Conservation (phyloP, 495 filamentous ascomycete genomes). For the Daldinia bambusicola region DNA sequence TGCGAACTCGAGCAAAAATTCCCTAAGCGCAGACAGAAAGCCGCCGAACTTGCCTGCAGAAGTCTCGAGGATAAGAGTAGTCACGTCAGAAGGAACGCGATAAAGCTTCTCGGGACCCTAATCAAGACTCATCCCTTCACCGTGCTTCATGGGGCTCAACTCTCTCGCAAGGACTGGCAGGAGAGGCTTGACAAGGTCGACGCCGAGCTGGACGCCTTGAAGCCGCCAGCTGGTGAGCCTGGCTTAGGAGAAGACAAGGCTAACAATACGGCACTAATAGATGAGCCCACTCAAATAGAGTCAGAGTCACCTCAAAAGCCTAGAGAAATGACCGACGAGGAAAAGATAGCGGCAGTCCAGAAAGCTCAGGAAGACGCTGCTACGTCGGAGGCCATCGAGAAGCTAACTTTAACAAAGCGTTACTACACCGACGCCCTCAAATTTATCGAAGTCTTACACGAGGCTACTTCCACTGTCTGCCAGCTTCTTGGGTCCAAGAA, state of each 20-base stretch:
- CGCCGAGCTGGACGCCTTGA: slow-evolving; percentile 79
- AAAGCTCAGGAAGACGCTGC: slow-evolving; percentile 77
- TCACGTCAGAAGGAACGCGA: slow-evolving; percentile 93
- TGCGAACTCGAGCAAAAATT: slow-evolving; percentile 95
- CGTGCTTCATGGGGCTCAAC: slow-evolving; percentile 87
- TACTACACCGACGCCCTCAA: slow-evolving; percentile 92
- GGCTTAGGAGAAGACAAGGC: slow-evolving; percentile 73
- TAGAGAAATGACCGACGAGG: slow-evolving; percentile 66
- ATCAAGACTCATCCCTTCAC: slow-evolving; percentile 94
- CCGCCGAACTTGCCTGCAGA: slow-evolving; percentile 82
- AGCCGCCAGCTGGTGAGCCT: slow-evolving; percentile 80
- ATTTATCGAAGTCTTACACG: slow-evolving; percentile 94
- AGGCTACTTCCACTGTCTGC: slow-evolving; percentile 77
- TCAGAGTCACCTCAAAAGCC: slow-evolving; percentile 70
- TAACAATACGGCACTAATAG: slow-evolving; percentile 73
- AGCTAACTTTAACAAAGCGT: slow-evolving; percentile 84
- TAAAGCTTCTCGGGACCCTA: slow-evolving; percentile 87
- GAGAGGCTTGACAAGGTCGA: slow-evolving; percentile 81
- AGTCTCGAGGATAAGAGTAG: slow-evolving; percentile 98
- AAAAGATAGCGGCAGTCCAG: slow-evolving; percentile 63
- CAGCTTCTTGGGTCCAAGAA: slow-evolving; percentile 93
- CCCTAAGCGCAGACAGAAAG: slow-evolving; percentile 87
- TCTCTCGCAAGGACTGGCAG: slow-evolving; percentile 86
- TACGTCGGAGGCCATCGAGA: slow-evolving; percentile 80
- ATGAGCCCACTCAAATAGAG: slow-evolving; percentile 87